phyloP scores from a whole-genome alignment of 371 early-diverging fungal species.

The Scutellospora calospora region DNA sequence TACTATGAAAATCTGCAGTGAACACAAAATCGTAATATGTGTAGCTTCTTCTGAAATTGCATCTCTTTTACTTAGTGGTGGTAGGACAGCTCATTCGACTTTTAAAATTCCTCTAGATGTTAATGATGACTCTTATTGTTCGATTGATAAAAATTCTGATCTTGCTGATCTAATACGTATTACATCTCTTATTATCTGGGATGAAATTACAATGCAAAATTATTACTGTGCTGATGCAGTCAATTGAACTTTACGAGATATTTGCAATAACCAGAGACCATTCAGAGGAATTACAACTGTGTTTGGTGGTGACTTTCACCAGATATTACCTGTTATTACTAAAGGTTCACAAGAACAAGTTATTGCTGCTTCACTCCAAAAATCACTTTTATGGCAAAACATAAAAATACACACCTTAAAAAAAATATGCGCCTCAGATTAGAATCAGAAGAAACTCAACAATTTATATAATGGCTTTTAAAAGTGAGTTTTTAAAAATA shows the following conservation, averaged over 20 bases:
- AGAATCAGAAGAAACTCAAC: too few species aligned
- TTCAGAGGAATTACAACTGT: slow-evolving; percentile 35
- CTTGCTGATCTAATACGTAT: slow-evolving; percentile 33
- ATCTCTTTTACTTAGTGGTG: slow-evolving; percentile 48
- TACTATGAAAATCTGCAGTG: not conserved
- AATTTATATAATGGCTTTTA: too few species aligned
- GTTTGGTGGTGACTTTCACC: slow-evolving; percentile 45
- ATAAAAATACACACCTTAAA: not conserved
- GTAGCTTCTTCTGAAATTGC: slow-evolving; percentile 50
- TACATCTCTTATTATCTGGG: slow-evolving; percentile 50
- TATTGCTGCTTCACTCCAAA: not conserved
- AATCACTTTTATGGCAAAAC: not conserved
- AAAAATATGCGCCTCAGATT: slow-evolving; percentile 23
- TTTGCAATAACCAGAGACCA: slow-evolving; percentile 2
- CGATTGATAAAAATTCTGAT: slow-evolving; percentile 4
- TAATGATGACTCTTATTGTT: slow-evolving; percentile 39
- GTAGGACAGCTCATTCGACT: slow-evolving; percentile 48
- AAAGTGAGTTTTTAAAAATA: too few species aligned
- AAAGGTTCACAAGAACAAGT: not conserved
- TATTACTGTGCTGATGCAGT: slow-evolving; percentile 46
- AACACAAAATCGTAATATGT: slow-evolving; percentile 36
- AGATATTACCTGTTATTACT: slow-evolving; percentile 14
- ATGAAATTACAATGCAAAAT: slow-evolving; percentile 50
- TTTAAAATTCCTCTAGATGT: slow-evolving; percentile 49
- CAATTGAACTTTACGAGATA: slow-evolving; percentile 45